Base-by-base conservation (phyloP, 768 basidiomycete genomes). In the Pulveroboletus sp. region DNA sequence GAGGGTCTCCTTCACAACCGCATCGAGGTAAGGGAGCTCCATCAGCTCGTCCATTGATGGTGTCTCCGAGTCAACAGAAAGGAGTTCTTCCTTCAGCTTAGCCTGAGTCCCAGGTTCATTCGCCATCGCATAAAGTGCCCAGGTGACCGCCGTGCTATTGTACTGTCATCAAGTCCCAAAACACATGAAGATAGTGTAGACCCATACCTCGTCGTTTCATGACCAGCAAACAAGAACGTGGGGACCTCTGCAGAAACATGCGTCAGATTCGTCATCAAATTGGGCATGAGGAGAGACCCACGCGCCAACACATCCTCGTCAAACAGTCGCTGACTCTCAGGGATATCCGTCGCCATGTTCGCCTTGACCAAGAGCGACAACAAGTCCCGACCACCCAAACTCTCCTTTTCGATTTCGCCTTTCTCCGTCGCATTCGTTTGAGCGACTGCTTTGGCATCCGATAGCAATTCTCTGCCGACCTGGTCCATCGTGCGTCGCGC, bases 11-110 rank as follows among this genome's bases (percentile, higher is more conserved):
- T 79, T 75, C 2, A 85, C 75, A 11, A 85, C 76, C 17, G 69
- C 71, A 55, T 88, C 88, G 11, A 90, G 79, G 59, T 85, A 87
- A 0, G 83, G 77, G 5, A 91, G 70, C 3, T 74, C 70, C 49
- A 78, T 77, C 1, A 90, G 74, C 38, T 83, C 76, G 28, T 89
- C 86, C 81, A 87, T 86, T 1, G 76, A 75, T 1, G 85, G 85
- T 1, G 67, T 77, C 12, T 85, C 79, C 0, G 79, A 80, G 3
- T 71, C 57, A 9, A 83, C 67, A 0, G 69, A 58, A 12, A 77
- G 62, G 0, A 84, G 68, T 58, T 89, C 86, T 5, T 78, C 72
- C n/a, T n/a, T n/a, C n/a, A n/a, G n/a, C n/a, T n/a, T n/a, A n/a
- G n/a, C n/a, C n/a, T n/a, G n/a, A n/a, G n/a, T n/a, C n/a, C n/a